phyloP scores from a whole-genome alignment of 305 asterid species.

The Fraxinus greggii region DNA sequence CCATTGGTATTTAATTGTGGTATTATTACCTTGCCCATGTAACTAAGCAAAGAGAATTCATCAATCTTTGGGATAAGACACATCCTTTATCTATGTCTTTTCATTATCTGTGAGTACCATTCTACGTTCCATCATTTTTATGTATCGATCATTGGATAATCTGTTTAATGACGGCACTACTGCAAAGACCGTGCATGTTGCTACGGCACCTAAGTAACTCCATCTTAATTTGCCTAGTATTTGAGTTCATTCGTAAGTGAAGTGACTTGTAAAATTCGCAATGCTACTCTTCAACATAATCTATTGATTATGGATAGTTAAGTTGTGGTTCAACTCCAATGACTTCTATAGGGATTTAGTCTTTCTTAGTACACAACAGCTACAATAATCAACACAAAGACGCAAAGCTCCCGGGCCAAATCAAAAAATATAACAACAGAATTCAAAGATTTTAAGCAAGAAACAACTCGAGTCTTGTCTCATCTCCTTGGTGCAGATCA shows the following conservation, averaged over 20 bases:
- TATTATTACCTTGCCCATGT: too few species aligned
- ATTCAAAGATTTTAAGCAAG: neutral
- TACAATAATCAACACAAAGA: neutral
- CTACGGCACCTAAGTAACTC: neutral
- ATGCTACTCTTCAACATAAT: neutral
- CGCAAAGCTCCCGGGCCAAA: neutral
- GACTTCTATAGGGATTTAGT: neutral
- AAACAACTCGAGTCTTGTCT: neutral
- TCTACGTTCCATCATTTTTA: too few species aligned
- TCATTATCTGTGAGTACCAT: too few species aligned
- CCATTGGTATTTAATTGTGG: too few species aligned
- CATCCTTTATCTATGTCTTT: too few species aligned
- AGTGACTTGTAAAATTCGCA: neutral
- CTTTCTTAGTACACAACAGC: neutral
- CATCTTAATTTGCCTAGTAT: neutral
- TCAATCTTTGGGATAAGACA: too few species aligned
- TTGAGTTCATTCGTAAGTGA: neutral
- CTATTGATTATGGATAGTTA: neutral
- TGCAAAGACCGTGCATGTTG: neutral
- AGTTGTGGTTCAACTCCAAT: neutral
- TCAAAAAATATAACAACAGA: too few species aligned
- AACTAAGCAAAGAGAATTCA: too few species aligned
- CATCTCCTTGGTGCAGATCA: neutral
- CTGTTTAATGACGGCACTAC: neutral
- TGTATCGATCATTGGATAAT: neutral